phyloP scores from a whole-genome alignment of 2,329 filamentous ascomycete species.

The Nothophoma quercina region DNA sequence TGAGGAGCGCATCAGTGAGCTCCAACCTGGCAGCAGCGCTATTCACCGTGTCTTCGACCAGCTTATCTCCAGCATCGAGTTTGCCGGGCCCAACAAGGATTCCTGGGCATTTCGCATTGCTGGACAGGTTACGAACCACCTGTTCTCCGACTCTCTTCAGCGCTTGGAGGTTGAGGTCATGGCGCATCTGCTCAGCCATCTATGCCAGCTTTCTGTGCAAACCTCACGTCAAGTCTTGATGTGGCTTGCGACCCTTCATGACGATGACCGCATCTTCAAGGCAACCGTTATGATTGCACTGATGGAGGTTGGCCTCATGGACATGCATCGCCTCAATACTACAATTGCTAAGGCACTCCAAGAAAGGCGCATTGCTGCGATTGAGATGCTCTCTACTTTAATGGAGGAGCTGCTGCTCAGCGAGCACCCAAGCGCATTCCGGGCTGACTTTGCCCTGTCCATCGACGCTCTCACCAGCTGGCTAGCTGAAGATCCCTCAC shows the following conservation, averaged over 20 bases:
- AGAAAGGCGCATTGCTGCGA: slow-evolving; percentile 72
- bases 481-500: slow-evolving; percentile 75
- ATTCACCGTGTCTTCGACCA: slow-evolving; percentile 67
- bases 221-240: slow-evolving; percentile 63
- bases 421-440: slow-evolving; percentile 78
- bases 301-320: slow-evolving; percentile 66
- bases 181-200: slow-evolving; percentile 65
- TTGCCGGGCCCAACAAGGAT: slow-evolving; percentile 63
- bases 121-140: slow-evolving; percentile 62
- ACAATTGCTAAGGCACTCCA: slow-evolving; percentile 77
- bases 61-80: slow-evolving; percentile 61
- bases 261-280: slow-evolving; percentile 68
- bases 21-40: slow-evolving; percentile 59
- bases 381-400: slow-evolving; percentile 82
- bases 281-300: slow-evolving; percentile 67
- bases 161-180: slow-evolving; percentile 69
- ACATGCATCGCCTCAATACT: slow-evolving; percentile 65
- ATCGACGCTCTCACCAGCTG: slow-evolving; percentile 82
- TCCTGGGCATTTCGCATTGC: slow-evolving; percentile 63
- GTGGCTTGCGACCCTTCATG: slow-evolving; percentile 61
- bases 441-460: slow-evolving; percentile 85
- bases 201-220: slow-evolving; percentile 67
- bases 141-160: slow-evolving; percentile 63
- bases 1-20: slow-evolving; percentile 66
- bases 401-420: slow-evolving; percentile 81